Percentiles rank a stretch among this genome's conserved stretches.
phyloP scores from a whole-genome alignment of 1,284 basidiomycete species.

The Fomitopsis pinicola region DNA sequence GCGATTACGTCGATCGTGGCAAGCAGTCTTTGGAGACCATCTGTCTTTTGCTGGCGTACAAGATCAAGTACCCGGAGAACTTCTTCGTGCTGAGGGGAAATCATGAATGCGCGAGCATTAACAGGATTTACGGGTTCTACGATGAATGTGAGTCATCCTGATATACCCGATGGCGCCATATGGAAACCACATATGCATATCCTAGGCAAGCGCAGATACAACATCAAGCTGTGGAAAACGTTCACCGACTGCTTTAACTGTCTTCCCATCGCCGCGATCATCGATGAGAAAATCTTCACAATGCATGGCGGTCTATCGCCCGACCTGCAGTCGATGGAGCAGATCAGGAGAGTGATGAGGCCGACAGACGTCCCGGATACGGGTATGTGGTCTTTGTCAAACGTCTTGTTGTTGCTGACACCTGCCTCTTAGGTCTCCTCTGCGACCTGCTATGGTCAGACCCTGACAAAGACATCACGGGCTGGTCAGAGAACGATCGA shows the following conservation, averaged over 20 bases:
- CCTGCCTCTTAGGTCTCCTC: constrained; percentile 61
- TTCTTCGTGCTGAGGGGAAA: constrained; percentile 95
- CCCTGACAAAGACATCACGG: constrained; percentile 98
- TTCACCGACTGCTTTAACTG: constrained; percentile 98
- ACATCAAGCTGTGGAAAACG: constrained; percentile 98
- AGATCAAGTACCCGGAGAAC: constrained; percentile 99
- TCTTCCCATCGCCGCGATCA: constrained; percentile 92
- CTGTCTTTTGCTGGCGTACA: constrained; percentile 87
- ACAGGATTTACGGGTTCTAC: constrained; percentile 95
- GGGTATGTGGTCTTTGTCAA: constrained; percentile 47
- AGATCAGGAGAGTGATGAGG: constrained; percentile 98
- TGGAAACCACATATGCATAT: constrained; percentile 6
- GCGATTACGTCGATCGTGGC: constrained; percentile 94
- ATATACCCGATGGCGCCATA: not conserved
- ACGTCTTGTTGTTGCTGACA: not conserved
- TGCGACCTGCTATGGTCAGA: constrained; percentile 99
- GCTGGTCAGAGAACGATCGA: constrained; percentile 99
- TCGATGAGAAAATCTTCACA: constrained; percentile 96
- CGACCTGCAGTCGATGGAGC: constrained; percentile 98
- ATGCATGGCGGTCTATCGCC: constrained; percentile 94
- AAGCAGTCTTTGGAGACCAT: constrained; percentile 95
- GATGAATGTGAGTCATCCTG: constrained; percentile 77
- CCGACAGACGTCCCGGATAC: constrained; percentile 99
- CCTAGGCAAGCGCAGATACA: constrained; percentile 92
- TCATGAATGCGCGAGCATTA: constrained; percentile 94